Percentiles rank a stretch among this genome's conserved stretches.
Conservation (phyloP, 495 filamentous ascomycete genomes). For the Aspergillus sparsus region DNA sequence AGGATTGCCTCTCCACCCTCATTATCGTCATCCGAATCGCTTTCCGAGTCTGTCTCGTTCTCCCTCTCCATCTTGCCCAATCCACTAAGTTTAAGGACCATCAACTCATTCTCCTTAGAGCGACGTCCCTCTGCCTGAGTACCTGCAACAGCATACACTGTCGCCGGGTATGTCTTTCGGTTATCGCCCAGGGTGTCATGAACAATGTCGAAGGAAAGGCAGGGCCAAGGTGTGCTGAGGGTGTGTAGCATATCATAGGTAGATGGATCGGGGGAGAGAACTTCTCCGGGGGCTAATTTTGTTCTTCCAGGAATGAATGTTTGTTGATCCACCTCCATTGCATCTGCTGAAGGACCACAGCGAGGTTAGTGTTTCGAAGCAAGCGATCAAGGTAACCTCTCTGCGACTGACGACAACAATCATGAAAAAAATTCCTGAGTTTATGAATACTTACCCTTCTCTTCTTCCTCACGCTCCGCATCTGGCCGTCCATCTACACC, state of each 20-base stretch:
- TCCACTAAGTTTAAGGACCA: constrained; percentile 93
- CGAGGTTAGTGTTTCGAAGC: constrained; percentile 6
- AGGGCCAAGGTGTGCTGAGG: constrained; percentile 90
- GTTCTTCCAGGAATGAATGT: constrained; percentile 92
- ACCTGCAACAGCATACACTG: constrained; percentile 89
- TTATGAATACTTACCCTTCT: constrained; percentile 54
- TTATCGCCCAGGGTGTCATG: constrained; percentile 86
- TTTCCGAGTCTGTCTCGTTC: constrained; percentile 69
- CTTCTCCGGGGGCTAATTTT: constrained; percentile 84
- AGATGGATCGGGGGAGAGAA: constrained; percentile 81
- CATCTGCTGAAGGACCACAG: constrained; percentile 53
- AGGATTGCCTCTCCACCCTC: constrained; percentile 89
- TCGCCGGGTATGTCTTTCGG: constrained; percentile 86
- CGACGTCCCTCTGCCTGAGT: constrained; percentile 81
- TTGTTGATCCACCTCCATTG: constrained; percentile 89
- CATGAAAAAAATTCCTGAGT: too few relatives aligned
- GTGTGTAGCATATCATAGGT: constrained; percentile 97
- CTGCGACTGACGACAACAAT: too few relatives aligned
- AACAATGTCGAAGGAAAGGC: constrained; percentile 91
- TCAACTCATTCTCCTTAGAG: constrained; percentile 83
- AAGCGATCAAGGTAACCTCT: too few relatives aligned
- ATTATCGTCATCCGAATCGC: constrained; percentile 72
- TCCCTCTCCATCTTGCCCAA: constrained; percentile 80
- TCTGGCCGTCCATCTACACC: constrained; percentile 91
- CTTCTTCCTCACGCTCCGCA: constrained; percentile 87